Evolutionary conservation across 768 basidiomycete genomes (phyloP), one percentile per base, ranked within the genome.

Genomic region (Phylloporus rhodoxanthus): DNA sequence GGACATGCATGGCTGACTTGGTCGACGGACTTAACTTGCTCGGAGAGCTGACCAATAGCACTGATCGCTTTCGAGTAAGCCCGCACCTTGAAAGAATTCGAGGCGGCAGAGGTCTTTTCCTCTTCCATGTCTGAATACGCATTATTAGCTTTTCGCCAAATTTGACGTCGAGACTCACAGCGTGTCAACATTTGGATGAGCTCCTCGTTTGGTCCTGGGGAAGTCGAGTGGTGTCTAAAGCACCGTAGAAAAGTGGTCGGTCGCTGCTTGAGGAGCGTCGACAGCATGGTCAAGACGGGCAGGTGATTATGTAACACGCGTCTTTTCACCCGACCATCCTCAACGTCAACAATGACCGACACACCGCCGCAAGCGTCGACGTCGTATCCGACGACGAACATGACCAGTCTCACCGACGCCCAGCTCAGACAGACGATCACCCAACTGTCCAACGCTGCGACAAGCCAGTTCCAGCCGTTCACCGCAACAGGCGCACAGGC

Each of bases 371-470:
- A 55, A 36, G 48, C 67, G 44, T 58, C 67, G 58, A 57, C 58
- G 29, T 53, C 60, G 45, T 69, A 70, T 50, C 63, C 62, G 45
- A 66, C 64, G 25, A 60, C 64, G 38, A 63, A 68, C 46, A 70
- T 72, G 61, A 65, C 68, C 25, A 67, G 55, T 47, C 77, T 87
- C 72, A 72, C 82, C 1, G 84, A 85, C 61, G 70, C 74, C 44
- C 83, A 85, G 56, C 74, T 87, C 40, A 71, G 74, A 23, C 81
- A 85, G 60, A 80, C 81, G 15, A 78, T 84, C 50, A 77, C 68
- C 4, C 82, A 84, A 58, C 57, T 75, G 8, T 72, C 70, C 41
- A 72, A 66, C 2, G 72, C 73, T 13, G 69, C 68, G 11, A 64
- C 64, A 8, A 63, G 56, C 38, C 71, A 72, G 42, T 65, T 69